phyloP scores from a whole-genome alignment of 441 rosid species.

The Raphanus hybrid region DNA sequence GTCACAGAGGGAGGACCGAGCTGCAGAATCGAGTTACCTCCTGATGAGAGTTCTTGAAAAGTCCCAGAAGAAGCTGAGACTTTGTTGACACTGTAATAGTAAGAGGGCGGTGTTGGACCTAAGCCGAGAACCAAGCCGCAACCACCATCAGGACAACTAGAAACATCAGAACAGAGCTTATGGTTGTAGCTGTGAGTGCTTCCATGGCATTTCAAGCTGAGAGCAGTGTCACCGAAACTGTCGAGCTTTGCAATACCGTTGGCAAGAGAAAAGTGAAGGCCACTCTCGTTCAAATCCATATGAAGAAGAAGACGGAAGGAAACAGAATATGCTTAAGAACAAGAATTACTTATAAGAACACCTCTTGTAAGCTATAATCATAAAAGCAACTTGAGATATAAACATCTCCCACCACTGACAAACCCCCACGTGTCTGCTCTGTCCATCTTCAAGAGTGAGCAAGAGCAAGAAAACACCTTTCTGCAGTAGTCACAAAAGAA shows the following conservation, averaged over 20 bases:
- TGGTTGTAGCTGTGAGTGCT: constrained; percentile 46
- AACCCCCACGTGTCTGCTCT: constrained; percentile 88
- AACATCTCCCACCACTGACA: constrained; percentile 76
- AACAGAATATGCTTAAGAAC: constrained; percentile 31
- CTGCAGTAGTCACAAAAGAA: constrained; percentile 23
- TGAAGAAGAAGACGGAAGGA: constrained; percentile 33
- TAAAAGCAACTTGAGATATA: constrained; percentile 41
- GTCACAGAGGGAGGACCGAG: constrained; percentile 76
- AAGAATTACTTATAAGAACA: constrained; percentile 28
- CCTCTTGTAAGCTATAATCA: constrained; percentile 40
- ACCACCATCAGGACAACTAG: constrained; percentile 66
- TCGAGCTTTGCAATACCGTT: constrained; percentile 53
- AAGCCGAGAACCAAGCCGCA: constrained; percentile 89
- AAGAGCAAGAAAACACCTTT: constrained; percentile 21
- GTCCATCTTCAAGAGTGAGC: constrained; percentile 60
- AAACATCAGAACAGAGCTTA: constrained; percentile 49
- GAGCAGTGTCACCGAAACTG: constrained; percentile 68
- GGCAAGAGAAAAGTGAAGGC: constrained; percentile 45
- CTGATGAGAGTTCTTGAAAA: constrained; percentile 50
- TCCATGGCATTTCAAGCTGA: constrained; percentile 67
- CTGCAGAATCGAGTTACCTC: constrained; percentile 62
- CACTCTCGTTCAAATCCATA: constrained; percentile 69
- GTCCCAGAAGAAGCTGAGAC: constrained; percentile 43
- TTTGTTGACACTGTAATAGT: constrained; percentile 51
- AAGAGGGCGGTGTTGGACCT: constrained; percentile 79